These are phyloP conservation scores for Sarocladiaceae sp. DNA, from an alignment of 2,329 filamentous ascomycete species.

Conservation along the genomic window DNA sequence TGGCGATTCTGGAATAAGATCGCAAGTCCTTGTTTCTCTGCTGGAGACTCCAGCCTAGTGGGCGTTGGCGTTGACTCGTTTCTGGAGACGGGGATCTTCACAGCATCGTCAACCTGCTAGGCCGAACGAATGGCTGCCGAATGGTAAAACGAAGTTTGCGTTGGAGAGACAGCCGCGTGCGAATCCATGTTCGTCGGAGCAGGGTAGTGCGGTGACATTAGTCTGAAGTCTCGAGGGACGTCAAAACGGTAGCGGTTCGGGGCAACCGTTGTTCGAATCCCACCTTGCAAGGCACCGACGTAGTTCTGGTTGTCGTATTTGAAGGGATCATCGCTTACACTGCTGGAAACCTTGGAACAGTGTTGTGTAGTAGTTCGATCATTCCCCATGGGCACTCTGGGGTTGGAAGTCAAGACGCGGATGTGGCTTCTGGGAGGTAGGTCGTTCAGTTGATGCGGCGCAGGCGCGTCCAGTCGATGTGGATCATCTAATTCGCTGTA, in stretches of 20 bases:
- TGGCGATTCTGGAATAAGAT: conserved; percentile 1
- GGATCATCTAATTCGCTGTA: conserved; percentile 18
- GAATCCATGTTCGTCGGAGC: not conserved
- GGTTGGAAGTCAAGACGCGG: not conserved
- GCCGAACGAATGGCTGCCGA: conserved; percentile 28
- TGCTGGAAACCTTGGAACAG: conserved; percentile 25
- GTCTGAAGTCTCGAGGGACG: conserved; percentile 2
- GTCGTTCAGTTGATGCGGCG: conserved; percentile 9
- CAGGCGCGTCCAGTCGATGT: conserved; percentile 9
- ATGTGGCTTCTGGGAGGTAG: not conserved
- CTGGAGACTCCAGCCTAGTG: not conserved
- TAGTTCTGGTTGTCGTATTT: conserved; percentile 36
- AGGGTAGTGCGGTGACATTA: conserved; percentile 2
- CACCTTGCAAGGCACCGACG: conserved; percentile 24
- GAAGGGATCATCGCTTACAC: conserved; percentile 36
- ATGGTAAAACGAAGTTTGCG: conserved; percentile 27
- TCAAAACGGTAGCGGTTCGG: not conserved
- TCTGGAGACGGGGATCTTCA: conserved; percentile 27
- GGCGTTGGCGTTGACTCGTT: conserved; percentile 3
- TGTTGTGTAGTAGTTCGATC: conserved; percentile 4
- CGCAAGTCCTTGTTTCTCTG: not conserved
- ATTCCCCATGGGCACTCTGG: not conserved
- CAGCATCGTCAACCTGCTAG: conserved; percentile 34
- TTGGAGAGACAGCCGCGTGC: not conserved
- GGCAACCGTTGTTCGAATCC: too few relatives aligned